Evolutionary conservation across 345 rosid genomes (phyloP).

Genomic region (Passiflora organensis): DNA sequence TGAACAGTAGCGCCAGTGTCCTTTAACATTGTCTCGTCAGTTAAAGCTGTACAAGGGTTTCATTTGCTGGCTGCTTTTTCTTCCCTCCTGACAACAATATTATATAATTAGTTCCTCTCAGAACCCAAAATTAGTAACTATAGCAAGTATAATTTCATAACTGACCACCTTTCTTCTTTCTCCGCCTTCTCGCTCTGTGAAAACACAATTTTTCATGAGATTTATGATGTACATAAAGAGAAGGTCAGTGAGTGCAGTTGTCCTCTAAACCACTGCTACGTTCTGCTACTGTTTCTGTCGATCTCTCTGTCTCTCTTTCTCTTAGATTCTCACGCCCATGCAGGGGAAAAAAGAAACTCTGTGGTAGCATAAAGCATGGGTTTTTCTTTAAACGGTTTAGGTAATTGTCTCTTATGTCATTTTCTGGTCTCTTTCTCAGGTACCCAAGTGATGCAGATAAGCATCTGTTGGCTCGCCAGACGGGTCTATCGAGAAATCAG

Average conservation of each 20-base stretch:
- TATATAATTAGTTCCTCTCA: too few species aligned
- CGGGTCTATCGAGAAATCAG: constrained; percentile 98
- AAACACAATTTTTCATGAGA: too few species aligned
- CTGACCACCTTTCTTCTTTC: constrained; percentile 18
- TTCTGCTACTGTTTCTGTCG: constrained; percentile 5
- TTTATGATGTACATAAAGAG: too few species aligned
- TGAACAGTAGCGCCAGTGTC: constrained; percentile 30
- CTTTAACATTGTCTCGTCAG: too few species aligned
- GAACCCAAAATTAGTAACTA: constrained; percentile 14
- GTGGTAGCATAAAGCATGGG: constrained; percentile 6
- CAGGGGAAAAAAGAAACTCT: constrained; percentile 22
- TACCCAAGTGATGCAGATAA: constrained; percentile 99
- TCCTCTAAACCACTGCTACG: constrained; percentile 6
- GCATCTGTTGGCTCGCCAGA: constrained; percentile 96
- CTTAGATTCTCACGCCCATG: constrained; percentile 84
- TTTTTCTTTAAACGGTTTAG: constrained; percentile 30
- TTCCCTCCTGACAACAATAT: too few species aligned
- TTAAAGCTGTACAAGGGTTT: too few species aligned
- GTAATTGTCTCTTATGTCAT: constrained; percentile 50
- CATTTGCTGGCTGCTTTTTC: too few species aligned
- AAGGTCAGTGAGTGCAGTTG: constrained; percentile 32
- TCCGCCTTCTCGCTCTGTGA: too few species aligned
- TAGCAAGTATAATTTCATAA: constrained; percentile 4
- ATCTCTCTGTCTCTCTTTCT: constrained; percentile 17
- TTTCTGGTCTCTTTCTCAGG: constrained; percentile 93